Evolutionary conservation across 495 filamentous ascomycete species (phyloP).

Genomic region (Tricharina praecox): DNA sequence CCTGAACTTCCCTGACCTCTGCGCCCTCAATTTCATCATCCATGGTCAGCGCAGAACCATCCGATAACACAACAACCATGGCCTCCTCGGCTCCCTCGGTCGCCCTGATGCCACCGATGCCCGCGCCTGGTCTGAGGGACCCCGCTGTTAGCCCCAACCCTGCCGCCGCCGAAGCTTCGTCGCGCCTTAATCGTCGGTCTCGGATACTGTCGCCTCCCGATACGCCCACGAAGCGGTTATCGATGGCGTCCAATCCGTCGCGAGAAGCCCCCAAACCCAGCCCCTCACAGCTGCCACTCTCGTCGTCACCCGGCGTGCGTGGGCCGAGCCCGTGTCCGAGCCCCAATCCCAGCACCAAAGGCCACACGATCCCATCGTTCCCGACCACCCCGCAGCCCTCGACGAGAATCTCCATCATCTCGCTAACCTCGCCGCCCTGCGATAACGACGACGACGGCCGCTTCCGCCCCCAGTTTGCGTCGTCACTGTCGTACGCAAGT

Average conservation of each 20-base stretch:
- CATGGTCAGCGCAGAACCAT: conserved; percentile 13
- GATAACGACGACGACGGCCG: too few species aligned
- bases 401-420: conserved; percentile 47
- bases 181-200: not conserved
- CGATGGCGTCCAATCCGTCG: conserved; percentile 26
- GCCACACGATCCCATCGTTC: conserved; percentile 40
- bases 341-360: conserved; percentile 38
- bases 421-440: conserved; percentile 46
- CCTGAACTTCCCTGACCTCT: too few species aligned
- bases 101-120: conserved; percentile 1
- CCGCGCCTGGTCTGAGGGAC: not conserved
- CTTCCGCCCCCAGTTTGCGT: conserved; percentile 67
- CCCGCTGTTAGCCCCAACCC: not conserved
- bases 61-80: conserved; percentile 3
- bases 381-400: conserved; percentile 41
- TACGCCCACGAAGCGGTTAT: conserved; percentile 18
- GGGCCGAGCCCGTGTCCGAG: conserved; percentile 40
- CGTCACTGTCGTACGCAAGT: conserved; percentile 70
- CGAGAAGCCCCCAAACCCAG: conserved; percentile 19
- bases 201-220: conserved; percentile 2
- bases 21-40: too few species aligned
- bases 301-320: too few species aligned
- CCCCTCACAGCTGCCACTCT: conserved; percentile 23
- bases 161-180: not conserved
- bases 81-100: conserved; percentile 1